A percentile compares a stretch with the other conserved stretches of the same genome.
Evolutionary conservation across 169 alveolate genomes (phyloP).

Genomic region (Plasmodium ovale): DNA sequence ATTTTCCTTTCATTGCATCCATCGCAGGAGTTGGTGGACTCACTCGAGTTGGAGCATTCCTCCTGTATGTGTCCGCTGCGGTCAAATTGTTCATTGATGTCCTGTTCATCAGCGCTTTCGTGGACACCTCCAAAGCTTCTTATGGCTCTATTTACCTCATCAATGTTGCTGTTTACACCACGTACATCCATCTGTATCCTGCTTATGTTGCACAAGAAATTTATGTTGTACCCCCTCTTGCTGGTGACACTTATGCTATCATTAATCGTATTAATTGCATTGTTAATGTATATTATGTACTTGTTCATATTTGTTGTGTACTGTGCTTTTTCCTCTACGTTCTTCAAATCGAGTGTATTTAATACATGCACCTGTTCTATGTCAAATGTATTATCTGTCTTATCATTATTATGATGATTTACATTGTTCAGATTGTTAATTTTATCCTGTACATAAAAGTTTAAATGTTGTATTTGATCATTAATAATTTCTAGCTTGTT

Average conservation of each 20-base stretch:
- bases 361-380: not conserved
- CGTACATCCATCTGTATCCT: constrained; percentile 16
- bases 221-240: constrained; percentile 8
- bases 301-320: not conserved
- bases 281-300: constrained; percentile 27
- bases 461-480: constrained; percentile 6
- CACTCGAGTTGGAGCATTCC: not conserved
- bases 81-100: not conserved
- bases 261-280: constrained; percentile 4
- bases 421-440: constrained; percentile 39
- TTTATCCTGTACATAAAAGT: constrained; percentile 20
- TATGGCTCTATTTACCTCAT: constrained; percentile 26
- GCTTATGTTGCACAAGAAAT: constrained; percentile 25
- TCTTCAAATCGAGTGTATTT: not conserved
- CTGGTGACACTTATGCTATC: not conserved
- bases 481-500: constrained; percentile 4
- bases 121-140: not conserved
- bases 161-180: constrained; percentile 20
- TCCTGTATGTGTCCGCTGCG: not conserved
- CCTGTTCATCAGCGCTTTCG: not conserved
- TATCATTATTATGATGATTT: not conserved
- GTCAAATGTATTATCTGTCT: not conserved
- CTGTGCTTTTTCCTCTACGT: not conserved
- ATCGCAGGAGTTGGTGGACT: not conserved
- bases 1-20: not conserved